These are phyloP conservation scores for Botryosphaeria agaves DNA, from an alignment of 2,329 filamentous ascomycete species.

Conservation along the genomic window DNA sequence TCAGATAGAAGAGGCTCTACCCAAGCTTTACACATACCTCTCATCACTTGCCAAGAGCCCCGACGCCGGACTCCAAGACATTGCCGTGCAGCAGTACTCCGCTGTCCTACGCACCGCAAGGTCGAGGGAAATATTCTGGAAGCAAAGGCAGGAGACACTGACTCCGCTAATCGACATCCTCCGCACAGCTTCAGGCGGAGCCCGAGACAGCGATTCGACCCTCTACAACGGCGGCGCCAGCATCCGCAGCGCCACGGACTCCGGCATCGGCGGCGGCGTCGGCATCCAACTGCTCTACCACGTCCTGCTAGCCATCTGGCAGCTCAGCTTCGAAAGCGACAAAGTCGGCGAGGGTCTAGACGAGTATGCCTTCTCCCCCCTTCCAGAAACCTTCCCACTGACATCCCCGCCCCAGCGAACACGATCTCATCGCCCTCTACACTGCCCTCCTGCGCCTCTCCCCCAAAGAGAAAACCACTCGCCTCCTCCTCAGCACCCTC, in stretches of 20 bases:
- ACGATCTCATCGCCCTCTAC: slow-evolving; percentile 82
- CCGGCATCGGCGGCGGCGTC: slow-evolving; percentile 53
- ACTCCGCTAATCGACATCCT: slow-evolving; percentile 70
- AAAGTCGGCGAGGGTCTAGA: slow-evolving; percentile 65
- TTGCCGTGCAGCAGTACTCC: slow-evolving; percentile 85
- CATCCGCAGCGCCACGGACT: slow-evolving; percentile 47
- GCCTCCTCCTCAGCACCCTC: slow-evolving; percentile 75
- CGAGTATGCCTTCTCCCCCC: slow-evolving; percentile 40
- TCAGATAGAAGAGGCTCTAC: slow-evolving; percentile 59
- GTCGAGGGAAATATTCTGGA: slow-evolving; percentile 76
- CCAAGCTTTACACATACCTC: slow-evolving; percentile 71
- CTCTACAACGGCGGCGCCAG: slow-evolving; percentile 34
- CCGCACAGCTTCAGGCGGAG: slow-evolving; percentile 51
- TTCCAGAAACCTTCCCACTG: slow-evolving; percentile 6
- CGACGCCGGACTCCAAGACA: slow-evolving; percentile 85
- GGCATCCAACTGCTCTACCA: slow-evolving; percentile 89
- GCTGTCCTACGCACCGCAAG: slow-evolving; percentile 58
- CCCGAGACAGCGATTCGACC: slow-evolving; percentile 47
- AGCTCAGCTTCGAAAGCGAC: slow-evolving; percentile 74
- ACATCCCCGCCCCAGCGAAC: slow-evolving; percentile 43
- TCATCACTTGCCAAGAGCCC: slow-evolving; percentile 67
- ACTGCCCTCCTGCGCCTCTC: slow-evolving; percentile 84
- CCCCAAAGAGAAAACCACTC: slow-evolving; percentile 94
- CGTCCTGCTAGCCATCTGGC: slow-evolving; percentile 85
- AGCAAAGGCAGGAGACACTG: slow-evolving; percentile 70